Evolutionary conservation across 768 basidiomycete species (phyloP), one percentile per base, ranked within the genome.

Genomic region (Favolaschia claudopus): DNA sequence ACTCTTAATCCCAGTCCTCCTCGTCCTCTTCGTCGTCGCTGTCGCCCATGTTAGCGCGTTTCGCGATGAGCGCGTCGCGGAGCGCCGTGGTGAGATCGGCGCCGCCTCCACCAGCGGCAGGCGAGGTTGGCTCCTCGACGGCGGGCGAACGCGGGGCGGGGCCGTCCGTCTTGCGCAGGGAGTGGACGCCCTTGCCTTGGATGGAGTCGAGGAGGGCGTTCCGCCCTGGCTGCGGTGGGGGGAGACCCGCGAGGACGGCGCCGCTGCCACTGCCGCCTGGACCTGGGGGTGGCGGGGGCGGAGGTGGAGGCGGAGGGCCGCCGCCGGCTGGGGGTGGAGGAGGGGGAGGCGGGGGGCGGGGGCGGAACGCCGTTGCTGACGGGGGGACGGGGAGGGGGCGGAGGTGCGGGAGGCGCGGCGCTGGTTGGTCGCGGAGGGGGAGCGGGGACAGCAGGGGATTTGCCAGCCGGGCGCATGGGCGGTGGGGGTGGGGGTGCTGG

Each of bases 1-100:
- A 22, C 24, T 13, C 57, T 51, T 60, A 69, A 45, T 69, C 82
- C 77, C 81, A 84, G 70, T 89, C 90, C 56, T 87, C 87, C 37
- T 89, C 88, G 31, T 89, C 88, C 5, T 91, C 90, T 20, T 90
- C 89, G 46, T 91, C 89, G 64, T 92, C 91, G 67, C 90, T 92
- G 65, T 95, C 93, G 2, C 91, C 94, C 65, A 96, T 76, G 68
- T 92, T 89, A n/a, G n/a, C 77, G 91, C 93, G 70, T 92, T 96
- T 65, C 95, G 77, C 70, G 89, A 88, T 76, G 61, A 98, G 74
- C 1, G 95, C 95, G 45, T 86, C 90, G 6, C 94, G 95, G 42
- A 97, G 77, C 8, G 93, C 92, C 5, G 86, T 81, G 0, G 95
- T 94, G 58, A 96, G 72, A 74, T 95, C 89, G 0, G 83, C 89